Evolutionary conservation across 257 asterid species (phyloP), one percentile per base, ranked within the genome.

Genomic region (Vinca minor): DNA sequence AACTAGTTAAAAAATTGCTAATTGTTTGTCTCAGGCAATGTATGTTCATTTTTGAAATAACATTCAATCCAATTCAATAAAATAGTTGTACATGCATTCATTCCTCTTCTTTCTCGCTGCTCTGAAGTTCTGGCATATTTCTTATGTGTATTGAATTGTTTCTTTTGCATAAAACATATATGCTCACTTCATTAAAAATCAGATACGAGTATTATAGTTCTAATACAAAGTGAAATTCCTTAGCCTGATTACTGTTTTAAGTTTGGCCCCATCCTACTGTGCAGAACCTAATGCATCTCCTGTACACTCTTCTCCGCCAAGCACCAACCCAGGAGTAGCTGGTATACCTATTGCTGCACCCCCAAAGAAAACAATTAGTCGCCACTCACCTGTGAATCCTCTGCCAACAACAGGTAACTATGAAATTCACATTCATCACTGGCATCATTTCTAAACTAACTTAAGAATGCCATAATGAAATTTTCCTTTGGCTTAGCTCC

Each of bases 331-430:
- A 38, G 69, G 60, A 65, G 44, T 73, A 65, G 81, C 70, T 63
- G 75, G 71, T 34, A 62, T 39, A 29, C 97, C 95, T 56, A 60
- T 76, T 74, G 80, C 85, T 64, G 75, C 80, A 49, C 82, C 95
- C 29, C 54, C 74, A 32, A 68, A 68, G 61, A 62, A 72, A 79
- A 66, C 76, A 35, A 42, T 71, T 64, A 59, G 65, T 59, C 64
- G 28, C 55, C 70, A 74, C 18, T 68, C 76, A 36, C 83, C 83
- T 42, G 64, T 41, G 73, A 74, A 81, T 64, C 75, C 52, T 38
- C 67, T 79, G 62, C 95, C 87, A 21, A 63, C 81, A 42, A 62
- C 80, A 77, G 91, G 96, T 86, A 66, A 57, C 76, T 77, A 23
- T 11, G 72, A 63, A 53, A 41, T 2, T 59, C 58, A 48, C 61